Base-by-base conservation (phyloP, 495 filamentous ascomycete species). In the Aspergillus hancockii region DNA sequence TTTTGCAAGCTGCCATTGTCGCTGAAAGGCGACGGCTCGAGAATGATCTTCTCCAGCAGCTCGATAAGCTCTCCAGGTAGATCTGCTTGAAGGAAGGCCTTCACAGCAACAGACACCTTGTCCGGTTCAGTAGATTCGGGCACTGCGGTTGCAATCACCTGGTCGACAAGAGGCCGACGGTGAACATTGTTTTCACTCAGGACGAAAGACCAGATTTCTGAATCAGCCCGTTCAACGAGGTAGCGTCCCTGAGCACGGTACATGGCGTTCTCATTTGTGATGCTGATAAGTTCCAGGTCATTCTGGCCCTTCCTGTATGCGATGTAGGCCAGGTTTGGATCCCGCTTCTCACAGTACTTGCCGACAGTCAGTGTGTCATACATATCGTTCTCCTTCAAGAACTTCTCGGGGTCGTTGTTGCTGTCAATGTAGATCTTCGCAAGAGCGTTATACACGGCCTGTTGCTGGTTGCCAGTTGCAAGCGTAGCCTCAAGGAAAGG, bases 341-440 rank as follows among this genome's bases (percentile, higher is more conserved):
- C 95, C 34, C 94, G 90, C 83, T 97, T 97, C 79, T 96, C 94
- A 71, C 95, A 99, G 81, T 99, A 99, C 75, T 97, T 97, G 65
- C 95, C 95, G 60, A 99, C 91, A 21, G 80, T 85, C 41, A 97
- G 77, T 3, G 95, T 87, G 73, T 99, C 95, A 67, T 99, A 99
- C 72, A 94, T 85, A 64, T 97, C 91, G 71, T 98, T 99, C 76
- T 98, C 94, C 80, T 92, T 96, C 49, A 99, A 80, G 82, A 99
- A 99, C 70, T 91, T 93, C 83, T 99, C 95, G 0, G 95, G 95
- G 71, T 96, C 92, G 77, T 97, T 97, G 81, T 99, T 99, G 72
- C 89, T 93, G 74, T 98, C 95, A 63, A 99, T 99, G 79, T 99
- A 99, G 61, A 99, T 98, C 88, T 99, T 99, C 8, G 95, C 95